Percentiles rank a stretch among this genome's conserved stretches.
phyloP scores from a whole-genome alignment of 1,284 basidiomycete genomes.

The Wolfiporia cocos region DNA sequence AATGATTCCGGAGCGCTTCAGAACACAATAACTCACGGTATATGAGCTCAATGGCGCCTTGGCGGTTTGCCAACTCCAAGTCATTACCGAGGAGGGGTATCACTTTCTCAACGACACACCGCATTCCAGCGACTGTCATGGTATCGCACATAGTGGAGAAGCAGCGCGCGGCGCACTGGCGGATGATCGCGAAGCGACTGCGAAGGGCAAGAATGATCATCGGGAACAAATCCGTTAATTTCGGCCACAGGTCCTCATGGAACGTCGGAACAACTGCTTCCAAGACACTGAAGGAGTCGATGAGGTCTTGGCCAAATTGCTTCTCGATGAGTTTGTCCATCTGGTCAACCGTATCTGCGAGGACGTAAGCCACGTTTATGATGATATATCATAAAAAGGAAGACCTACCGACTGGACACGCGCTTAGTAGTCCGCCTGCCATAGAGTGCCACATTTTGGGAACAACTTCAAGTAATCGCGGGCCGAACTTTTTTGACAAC shows the following conservation, averaged over 20 bases:
- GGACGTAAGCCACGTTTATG: conserved; percentile 6
- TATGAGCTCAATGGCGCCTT: conserved; percentile 87
- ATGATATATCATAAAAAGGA: neutral
- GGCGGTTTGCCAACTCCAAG: conserved; percentile 71
- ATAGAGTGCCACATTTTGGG: conserved; percentile 96
- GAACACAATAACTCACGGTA: conserved; percentile 82
- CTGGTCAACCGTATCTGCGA: conserved; percentile 44
- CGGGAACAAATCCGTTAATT: conserved; percentile 71
- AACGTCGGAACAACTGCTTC: conserved; percentile 79
- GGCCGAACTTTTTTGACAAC: conserved; percentile 76
- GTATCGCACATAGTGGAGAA: conserved; percentile 86
- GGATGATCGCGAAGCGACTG: conserved; percentile 84
- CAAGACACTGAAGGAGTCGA: conserved; percentile 90
- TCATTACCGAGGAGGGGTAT: conserved; percentile 87
- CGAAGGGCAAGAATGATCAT: conserved; percentile 72
- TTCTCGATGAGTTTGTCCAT: conserved; percentile 62
- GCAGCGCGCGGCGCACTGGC: conserved; percentile 82
- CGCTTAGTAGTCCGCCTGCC: conserved; percentile 68
- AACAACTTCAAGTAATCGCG: conserved; percentile 66
- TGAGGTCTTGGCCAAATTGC: conserved; percentile 82
- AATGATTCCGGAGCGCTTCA: too few relatives aligned
- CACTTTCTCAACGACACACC: conserved; percentile 79
- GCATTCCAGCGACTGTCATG: conserved; percentile 85
- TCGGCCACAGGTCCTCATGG: conserved; percentile 64
- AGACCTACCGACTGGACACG: conserved; percentile 60